phyloP scores from a whole-genome alignment of 352 stramenopile species.

The Globisporangium ultimum region DNA sequence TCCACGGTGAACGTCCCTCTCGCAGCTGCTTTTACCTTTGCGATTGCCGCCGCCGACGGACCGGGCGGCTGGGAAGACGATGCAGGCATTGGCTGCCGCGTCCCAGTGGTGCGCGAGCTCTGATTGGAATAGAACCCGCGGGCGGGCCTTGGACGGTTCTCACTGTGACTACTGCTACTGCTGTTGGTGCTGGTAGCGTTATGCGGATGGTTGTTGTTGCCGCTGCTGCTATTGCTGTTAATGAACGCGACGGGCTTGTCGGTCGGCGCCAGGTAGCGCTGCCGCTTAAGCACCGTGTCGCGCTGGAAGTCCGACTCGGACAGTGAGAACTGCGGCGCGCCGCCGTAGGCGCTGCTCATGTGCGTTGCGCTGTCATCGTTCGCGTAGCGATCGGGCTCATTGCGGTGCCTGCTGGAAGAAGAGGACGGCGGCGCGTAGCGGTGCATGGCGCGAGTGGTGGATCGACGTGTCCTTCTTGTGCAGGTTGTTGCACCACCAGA shows the following conservation, averaged over 20 bases:
- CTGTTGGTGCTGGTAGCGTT: background rate
- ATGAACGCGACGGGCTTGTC: background rate
- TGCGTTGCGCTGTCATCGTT: too few relatives aligned
- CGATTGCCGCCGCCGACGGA: slow-evolving; percentile 1
- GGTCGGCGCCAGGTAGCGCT: slow-evolving; percentile 34
- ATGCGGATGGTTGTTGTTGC: background rate
- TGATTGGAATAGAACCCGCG: too few relatives aligned
- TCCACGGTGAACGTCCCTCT: background rate
- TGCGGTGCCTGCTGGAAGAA: too few relatives aligned
- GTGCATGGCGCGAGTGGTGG: too few relatives aligned
- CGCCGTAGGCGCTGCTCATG: too few relatives aligned
- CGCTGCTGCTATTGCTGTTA: background rate
- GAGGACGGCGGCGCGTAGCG: too few relatives aligned
- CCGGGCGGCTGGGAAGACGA: background rate
- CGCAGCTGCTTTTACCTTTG: background rate
- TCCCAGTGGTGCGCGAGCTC: background rate
- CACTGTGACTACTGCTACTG: background rate
- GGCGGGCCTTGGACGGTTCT: slow-evolving; percentile 7
- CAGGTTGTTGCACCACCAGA: too few relatives aligned
- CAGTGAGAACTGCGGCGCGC: too few relatives aligned
- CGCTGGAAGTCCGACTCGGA: slow-evolving; percentile 56
- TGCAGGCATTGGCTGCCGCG: background rate
- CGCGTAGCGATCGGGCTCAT: too few relatives aligned
- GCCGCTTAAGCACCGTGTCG: slow-evolving; percentile 51
- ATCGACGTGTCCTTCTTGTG: too few relatives aligned